Conservation (phyloP, 2,329 filamentous ascomycete species). For the Phialocephala subalpina region DNA sequence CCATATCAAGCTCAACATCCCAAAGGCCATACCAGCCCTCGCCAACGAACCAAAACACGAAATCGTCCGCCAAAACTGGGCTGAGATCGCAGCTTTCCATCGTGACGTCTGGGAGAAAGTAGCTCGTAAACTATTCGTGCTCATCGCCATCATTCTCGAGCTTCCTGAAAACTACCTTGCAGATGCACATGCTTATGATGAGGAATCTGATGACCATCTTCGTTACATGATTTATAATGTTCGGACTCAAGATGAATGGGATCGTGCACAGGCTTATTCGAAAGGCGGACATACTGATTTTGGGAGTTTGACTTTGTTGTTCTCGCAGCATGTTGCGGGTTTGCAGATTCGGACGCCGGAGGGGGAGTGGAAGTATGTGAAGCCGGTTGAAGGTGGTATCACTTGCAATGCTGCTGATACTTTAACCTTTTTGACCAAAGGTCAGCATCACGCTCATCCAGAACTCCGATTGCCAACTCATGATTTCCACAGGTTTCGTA, state of each 20-base stretch:
- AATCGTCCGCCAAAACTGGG: constrained; percentile 55
- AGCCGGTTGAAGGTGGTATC: constrained; percentile 54
- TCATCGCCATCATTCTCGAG: constrained; percentile 67
- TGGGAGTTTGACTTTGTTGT: constrained; percentile 47
- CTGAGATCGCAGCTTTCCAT: constrained; percentile 61
- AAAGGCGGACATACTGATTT: constrained; percentile 52
- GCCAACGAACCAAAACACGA: constrained; percentile 51
- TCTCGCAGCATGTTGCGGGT: constrained; percentile 49
- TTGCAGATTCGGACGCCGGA: constrained; percentile 50
- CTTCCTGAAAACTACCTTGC: constrained; percentile 64
- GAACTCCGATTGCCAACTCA: constrained; percentile 1
- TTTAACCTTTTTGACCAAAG: constrained; percentile 53
- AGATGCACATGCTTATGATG: constrained; percentile 61
- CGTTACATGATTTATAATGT: constrained; percentile 66
- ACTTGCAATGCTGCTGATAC: constrained; percentile 59
- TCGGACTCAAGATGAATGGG: constrained; percentile 55
- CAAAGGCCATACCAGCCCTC: constrained; percentile 58
- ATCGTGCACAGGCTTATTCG: constrained; percentile 53
- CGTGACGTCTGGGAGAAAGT: constrained; percentile 58
- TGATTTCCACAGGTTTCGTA: constrained; percentile 47
- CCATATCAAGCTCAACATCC: constrained; percentile 54
- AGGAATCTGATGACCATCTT: constrained; percentile 62
- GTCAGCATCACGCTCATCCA: constrained; percentile 14
- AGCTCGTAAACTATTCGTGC: constrained; percentile 60
- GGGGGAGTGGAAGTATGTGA: constrained; percentile 58